Evolutionary conservation across 208 protist genomes (phyloP).

Genomic region (Trypanosoma congolense): DNA sequence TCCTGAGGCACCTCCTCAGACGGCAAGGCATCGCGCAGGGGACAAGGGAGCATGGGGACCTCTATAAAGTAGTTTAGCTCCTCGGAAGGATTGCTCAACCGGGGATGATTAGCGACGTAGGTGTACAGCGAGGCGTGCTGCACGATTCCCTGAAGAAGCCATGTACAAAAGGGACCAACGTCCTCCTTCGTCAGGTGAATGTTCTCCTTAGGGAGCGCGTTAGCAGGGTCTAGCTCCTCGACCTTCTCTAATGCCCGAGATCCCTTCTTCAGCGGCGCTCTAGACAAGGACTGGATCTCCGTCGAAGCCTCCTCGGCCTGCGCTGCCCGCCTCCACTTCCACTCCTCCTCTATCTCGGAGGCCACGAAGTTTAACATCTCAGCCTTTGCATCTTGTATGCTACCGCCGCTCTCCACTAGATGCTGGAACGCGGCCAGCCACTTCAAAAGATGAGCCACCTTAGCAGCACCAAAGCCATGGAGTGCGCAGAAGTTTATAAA

Average conservation of each 20-base stretch:
- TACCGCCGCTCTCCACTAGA: conserved; percentile 15
- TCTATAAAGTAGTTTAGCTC: conserved; percentile 32
- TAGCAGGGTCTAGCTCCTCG: conserved; percentile 52
- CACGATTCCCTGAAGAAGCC: conserved; percentile 48
- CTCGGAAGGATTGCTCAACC: conserved; percentile 6
- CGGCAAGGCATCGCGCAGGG: conserved; percentile 19
- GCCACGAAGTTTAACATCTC: conserved; percentile 35
- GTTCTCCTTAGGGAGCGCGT: conserved; percentile 55
- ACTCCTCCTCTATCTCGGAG: conserved; percentile 50
- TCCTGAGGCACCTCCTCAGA: conserved; percentile 19
- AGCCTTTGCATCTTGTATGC: conserved; percentile 5
- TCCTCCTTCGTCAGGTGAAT: conserved; percentile 58
- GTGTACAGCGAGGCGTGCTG: conserved; percentile 54
- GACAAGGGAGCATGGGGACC: conserved; percentile 33
- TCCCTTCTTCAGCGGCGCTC: conserved; percentile 21
- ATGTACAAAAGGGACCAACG: conserved; percentile 34
- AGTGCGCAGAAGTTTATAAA: conserved; percentile 61
- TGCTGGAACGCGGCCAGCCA: conserved; percentile 29
- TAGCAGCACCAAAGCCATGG: conserved; percentile 41
- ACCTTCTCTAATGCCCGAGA: conserved; percentile 25
- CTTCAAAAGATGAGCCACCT: conserved; percentile 60
- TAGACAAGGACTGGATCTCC: conserved; percentile 4
- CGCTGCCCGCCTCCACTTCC: conserved; percentile 45
- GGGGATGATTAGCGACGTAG: conserved; percentile 25
- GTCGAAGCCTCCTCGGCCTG: conserved; percentile 3